A percentile compares a stretch with the other conserved stretches of the same genome.
Evolutionary conservation across 192 early-diverging fungal genomes (phyloP).

Genomic region (Phlyctochytrium bullatum): DNA sequence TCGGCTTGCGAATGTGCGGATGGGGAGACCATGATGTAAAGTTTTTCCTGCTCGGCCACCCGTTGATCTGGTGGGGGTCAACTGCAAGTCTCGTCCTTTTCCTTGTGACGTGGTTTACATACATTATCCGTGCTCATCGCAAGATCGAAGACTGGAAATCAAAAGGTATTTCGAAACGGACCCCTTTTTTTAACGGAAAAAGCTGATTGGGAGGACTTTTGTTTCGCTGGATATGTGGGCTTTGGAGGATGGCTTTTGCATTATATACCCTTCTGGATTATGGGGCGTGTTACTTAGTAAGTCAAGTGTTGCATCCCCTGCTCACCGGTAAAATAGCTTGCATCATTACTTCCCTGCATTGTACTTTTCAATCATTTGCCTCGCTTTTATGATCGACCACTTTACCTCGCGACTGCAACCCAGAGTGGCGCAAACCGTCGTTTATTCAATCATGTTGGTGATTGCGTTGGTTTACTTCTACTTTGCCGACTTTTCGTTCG

Average conservation of each 20-base stretch:
- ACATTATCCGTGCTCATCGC: slow-evolving; percentile 64
- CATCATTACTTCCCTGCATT: slow-evolving; percentile 98
- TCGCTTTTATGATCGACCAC: slow-evolving; percentile 77
- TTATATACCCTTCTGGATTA: slow-evolving; percentile 91
- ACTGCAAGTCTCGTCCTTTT: slow-evolving; percentile 55
- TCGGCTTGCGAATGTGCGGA: slow-evolving; percentile 90
- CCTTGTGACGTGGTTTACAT: slow-evolving; percentile 40
- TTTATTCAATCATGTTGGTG: not conserved
- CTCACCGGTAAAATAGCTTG: slow-evolving; percentile 32
- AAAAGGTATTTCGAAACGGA: slow-evolving; percentile 12
- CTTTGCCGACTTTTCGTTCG: slow-evolving; percentile 80
- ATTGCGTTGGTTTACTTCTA: slow-evolving; percentile 61
- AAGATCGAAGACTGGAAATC: slow-evolving; percentile 57
- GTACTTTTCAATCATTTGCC: slow-evolving; percentile 86
- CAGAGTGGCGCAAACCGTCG: not conserved
- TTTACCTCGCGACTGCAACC: slow-evolving; percentile 12
- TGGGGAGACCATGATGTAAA: slow-evolving; percentile 86
- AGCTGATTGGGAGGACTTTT: slow-evolving; percentile 66
- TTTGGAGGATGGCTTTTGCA: slow-evolving; percentile 88
- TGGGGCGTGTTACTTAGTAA: slow-evolving; percentile 91
- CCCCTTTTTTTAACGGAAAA: slow-evolving; percentile 6
- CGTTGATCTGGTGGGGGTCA: slow-evolving; percentile 85
- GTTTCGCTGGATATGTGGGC: slow-evolving; percentile 67
- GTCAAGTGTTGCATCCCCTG: not conserved
- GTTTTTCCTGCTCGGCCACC: slow-evolving; percentile 90